Base-by-base conservation (phyloP, 768 basidiomycete genomes). In the Tephrocybe sp. region DNA sequence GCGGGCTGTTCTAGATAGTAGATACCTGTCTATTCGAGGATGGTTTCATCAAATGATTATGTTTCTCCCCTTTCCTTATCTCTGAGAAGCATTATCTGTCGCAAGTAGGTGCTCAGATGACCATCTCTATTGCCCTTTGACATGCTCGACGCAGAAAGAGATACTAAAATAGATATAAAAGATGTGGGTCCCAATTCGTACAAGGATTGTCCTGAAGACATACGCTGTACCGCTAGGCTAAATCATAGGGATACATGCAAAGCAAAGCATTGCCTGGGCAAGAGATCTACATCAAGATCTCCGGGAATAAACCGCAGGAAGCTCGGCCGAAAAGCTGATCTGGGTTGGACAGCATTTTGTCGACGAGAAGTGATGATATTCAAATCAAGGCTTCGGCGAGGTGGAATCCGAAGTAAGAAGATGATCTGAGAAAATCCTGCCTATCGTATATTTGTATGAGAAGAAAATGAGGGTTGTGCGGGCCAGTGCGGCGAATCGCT, bases 51-150 rank as follows among this genome's bases (percentile, higher is more conserved):
- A 45, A 32, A 6, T 32, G 34, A 12, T 30, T 28, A 54, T 48
- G 24, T 18, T 32, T 17, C 12, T 30, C 44, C 45, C 42, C 43
- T 38, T 46, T 46, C 41, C 51, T 50, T 50, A 57, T 57, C 48
- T 49, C 17, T 9, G 23, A 25, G 25, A 44, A 40, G 37, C 18
- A 38, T 26, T 48, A 48, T 26, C 34, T 38, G 8, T 50, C 48
- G 37, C 18, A 11, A 39, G 14, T 23, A 28, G 14, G 11, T 47
- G 39, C 26, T 43, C 45, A 44, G 41, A 47, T 50, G 47, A 48
- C 30, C 33, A 10, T 10, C 30, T 32, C 20, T 38, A 18, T 21
- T 26, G 9, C 25, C 8, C 28, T 25, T 39, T 4, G 34, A 18
- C n/a, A 39, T 7, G 3, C 38, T 20, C 38, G 12, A 20, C 18